Percentiles rank a stretch among this genome's conserved stretches.
Conservation (phyloP, 2,329 filamentous ascomycete species). For the Lasiodiplodia sp. region DNA sequence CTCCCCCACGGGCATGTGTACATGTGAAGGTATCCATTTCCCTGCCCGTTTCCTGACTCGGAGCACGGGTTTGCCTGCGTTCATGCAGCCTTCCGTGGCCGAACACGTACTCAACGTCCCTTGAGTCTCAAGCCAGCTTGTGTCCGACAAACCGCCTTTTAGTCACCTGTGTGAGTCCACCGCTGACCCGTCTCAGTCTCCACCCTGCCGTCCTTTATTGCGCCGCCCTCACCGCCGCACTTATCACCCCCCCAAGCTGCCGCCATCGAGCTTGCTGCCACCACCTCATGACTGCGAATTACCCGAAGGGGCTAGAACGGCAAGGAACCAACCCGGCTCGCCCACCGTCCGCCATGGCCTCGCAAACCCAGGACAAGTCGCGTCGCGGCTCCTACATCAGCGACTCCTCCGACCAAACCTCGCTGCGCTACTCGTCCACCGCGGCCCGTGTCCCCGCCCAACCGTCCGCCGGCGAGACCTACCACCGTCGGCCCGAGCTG, state of each 20-base stretch:
- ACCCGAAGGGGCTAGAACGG: slow-evolving; percentile 29
- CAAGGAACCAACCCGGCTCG: slow-evolving; percentile 24
- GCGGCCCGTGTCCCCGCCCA: slow-evolving; percentile 8
- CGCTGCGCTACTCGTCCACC: slow-evolving; percentile 21
- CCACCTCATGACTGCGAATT: slow-evolving; percentile 27
- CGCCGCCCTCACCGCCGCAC: slow-evolving; percentile 40
- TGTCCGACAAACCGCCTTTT: slow-evolving; percentile 48
- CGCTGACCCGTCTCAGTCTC: slow-evolving; percentile 47
- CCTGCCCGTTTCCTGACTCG: slow-evolving; percentile 39
- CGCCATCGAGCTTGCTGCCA: slow-evolving; percentile 32
- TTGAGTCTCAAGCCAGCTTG: slow-evolving; percentile 39
- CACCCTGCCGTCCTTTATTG: slow-evolving; percentile 41
- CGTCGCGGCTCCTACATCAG: slow-evolving; percentile 27
- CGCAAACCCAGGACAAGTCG: slow-evolving; percentile 31
- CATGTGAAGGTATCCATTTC: slow-evolving; percentile 28
- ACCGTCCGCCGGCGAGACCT: slow-evolving; percentile 14
- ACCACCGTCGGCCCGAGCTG: slow-evolving; percentile 28
- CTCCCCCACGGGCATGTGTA: slow-evolving; percentile 11
- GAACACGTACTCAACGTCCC: slow-evolving; percentile 42
- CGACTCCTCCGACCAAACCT: slow-evolving; percentile 21
- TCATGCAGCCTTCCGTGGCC: slow-evolving; percentile 40
- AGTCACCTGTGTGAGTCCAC: slow-evolving; percentile 30
- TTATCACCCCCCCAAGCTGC: slow-evolving; percentile 33
- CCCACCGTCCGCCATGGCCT: slow-evolving; percentile 24
- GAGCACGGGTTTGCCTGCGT: slow-evolving; percentile 37